Conservation (phyloP, 352 stramenopile species). For the Phytophthora sp. region DNA sequence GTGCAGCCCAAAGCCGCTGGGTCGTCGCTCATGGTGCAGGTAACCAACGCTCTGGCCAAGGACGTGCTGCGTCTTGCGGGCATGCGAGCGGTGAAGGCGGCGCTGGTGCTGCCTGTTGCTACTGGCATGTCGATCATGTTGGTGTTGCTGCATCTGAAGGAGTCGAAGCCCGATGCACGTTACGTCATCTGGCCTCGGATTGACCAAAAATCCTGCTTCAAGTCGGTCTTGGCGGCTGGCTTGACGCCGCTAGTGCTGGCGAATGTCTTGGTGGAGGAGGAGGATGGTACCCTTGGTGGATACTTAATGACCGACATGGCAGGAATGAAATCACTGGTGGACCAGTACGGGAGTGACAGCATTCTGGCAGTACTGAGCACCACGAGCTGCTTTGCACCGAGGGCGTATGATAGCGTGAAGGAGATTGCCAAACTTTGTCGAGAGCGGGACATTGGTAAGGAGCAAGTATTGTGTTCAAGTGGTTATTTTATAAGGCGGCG, state of each 20-base stretch:
- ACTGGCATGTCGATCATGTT: conserved; percentile 97
- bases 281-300: conserved; percentile 40
- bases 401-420: conserved; percentile 95
- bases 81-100: conserved; percentile 59
- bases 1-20: conserved; percentile 99
- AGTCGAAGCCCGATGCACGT: conserved; percentile 50
- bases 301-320: conserved; percentile 93
- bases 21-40: conserved; percentile 94
- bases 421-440: conserved; percentile 92
- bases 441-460: conserved; percentile 63
- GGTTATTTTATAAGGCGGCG: not conserved
- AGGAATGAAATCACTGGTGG: conserved; percentile 72
- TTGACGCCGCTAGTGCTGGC: conserved; percentile 92
- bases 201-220: conserved; percentile 99
- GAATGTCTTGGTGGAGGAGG: conserved; percentile 70
- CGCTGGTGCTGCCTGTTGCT: conserved; percentile 95
- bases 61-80: conserved; percentile 93
- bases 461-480: not conserved
- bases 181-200: conserved; percentile 96
- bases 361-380: conserved; percentile 97
- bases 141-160: conserved; percentile 87
- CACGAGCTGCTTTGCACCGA: conserved; percentile 98
- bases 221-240: conserved; percentile 94
- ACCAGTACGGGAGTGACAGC: conserved; percentile 54
- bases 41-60: conserved; percentile 91